Evolutionary conservation across 345 rosid genomes (phyloP).

Genomic region (Arabidopsis suecica): DNA sequence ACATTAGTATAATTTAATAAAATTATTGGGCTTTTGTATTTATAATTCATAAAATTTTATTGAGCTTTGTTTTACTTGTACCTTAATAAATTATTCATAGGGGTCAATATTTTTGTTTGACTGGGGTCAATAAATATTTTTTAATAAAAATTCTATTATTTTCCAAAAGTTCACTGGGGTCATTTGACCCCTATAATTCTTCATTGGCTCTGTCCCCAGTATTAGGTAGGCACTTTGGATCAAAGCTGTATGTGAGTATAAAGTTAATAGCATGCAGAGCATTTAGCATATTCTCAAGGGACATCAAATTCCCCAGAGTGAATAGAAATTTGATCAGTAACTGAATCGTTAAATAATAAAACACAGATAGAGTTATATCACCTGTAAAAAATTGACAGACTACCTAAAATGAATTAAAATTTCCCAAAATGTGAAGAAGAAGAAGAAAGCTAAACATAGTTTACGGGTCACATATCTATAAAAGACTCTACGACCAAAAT

Average conservation of each 20-base stretch:
- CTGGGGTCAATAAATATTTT: too few relatives aligned
- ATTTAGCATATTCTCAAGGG: slow-evolving; percentile 4
- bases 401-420: not conserved
- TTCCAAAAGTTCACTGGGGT: too few relatives aligned
- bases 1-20: too few relatives aligned
- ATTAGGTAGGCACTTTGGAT: slow-evolving; percentile 16
- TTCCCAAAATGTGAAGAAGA: not conserved
- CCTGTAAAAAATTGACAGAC: not conserved
- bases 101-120: too few relatives aligned
- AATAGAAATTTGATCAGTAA: slow-evolving; percentile 6
- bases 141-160: too few relatives aligned
- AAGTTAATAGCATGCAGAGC: slow-evolving; percentile 8
- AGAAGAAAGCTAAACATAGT: not conserved
- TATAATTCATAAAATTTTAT: too few relatives aligned
- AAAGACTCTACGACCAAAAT: not conserved
- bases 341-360: not conserved
- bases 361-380: not conserved
- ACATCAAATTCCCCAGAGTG: slow-evolving; percentile 4
- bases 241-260: slow-evolving; percentile 13
- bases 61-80: too few relatives aligned
- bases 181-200: too few relatives aligned
- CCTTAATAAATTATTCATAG: too few relatives aligned
- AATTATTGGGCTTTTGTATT: too few relatives aligned
- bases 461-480: not conserved
- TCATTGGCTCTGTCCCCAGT: not conserved